Base-by-base conservation (phyloP, 2,329 filamentous ascomycete genomes). In the Claviceps pusilla region DNA sequence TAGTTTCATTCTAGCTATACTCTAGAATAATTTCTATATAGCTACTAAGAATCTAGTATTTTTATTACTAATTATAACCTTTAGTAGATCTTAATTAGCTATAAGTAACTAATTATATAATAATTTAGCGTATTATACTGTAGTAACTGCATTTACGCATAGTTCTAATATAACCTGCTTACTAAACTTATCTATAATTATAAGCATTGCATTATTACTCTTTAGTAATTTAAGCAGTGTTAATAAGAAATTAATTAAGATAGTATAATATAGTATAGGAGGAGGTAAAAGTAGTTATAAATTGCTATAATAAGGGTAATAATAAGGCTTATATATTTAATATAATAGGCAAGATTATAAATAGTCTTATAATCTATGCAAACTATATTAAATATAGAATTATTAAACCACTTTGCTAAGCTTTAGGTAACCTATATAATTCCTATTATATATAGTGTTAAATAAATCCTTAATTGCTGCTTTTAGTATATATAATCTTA, bases 1-100 rank as follows among this genome's bases (percentile, higher is more conserved):
- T 24, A 24, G 3, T 3, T 24, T 24, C 1, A 3, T 24, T 1
- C 24, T 24, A 24, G 3, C 3, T 2, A 24, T 2, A 2, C 3
- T 3, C 24, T 3, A 24, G 3, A 24, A 24, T 24, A 24, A 1
- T 24, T 24, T 24, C 24, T 24, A 24, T 24, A 24, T 2, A 2
- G 2, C 24, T 3, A 3, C 24, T 3, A 24, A 3, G 3, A 24
- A 24, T 24, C 24, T 24, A 24, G 24, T 24, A 24, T 24, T 3
- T 24, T 3, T 24, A 24, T 24, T 24, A 3, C 24, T 24, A 24
- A 24, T 24, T 2, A 24, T 24, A 2, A 24, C 24, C 3, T 24
- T 24, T 2, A 3, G 24, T 24, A 24, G 3, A 2, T 3, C 24
- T 3, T 24, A 24, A 3, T 24, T 24, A 2, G 24, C 24, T 24